These are phyloP conservation scores for Phytophthora kernoviae DNA, from an alignment of 352 stramenopile genomes.

Conservation along the genomic window DNA sequence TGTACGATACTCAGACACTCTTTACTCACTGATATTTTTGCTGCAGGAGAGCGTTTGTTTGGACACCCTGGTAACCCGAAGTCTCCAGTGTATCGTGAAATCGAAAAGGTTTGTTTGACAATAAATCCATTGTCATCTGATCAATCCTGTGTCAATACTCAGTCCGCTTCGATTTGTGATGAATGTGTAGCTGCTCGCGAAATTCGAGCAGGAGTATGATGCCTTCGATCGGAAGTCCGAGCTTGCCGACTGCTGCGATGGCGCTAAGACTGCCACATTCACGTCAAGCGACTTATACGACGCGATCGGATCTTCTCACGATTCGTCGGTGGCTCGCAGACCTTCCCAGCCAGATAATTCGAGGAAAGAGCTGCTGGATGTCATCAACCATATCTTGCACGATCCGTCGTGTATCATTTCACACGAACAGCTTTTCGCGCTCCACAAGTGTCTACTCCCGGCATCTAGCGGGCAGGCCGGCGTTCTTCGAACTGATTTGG, in stretches of 20 bases:
- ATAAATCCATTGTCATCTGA: no score
- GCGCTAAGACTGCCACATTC: conserved; percentile 39
- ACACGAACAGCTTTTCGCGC: conserved; percentile 57
- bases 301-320: conserved; percentile 66
- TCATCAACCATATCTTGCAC: conserved; percentile 71
- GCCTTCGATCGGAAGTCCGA: conserved; percentile 48
- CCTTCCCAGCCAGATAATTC: conserved; percentile 19
- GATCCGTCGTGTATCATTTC: conserved; percentile 59
- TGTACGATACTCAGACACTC: neutral
- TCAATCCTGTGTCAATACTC: neutral
- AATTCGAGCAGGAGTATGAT: conserved; percentile 65
- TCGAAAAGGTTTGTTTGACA: conserved; percentile 44
- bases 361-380: conserved; percentile 51
- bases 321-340: conserved; percentile 22
- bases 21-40: conserved; percentile 5
- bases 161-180: conserved; percentile 1
- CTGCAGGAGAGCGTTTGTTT: conserved; percentile 53
- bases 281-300: conserved; percentile 81
- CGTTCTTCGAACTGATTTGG: conserved; percentile 54
- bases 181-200: conserved; percentile 39
- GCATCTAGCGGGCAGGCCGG: conserved; percentile 49
- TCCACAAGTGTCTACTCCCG: conserved; percentile 65
- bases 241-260: conserved; percentile 48
- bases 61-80: conserved; percentile 49
- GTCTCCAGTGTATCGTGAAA: conserved; percentile 67